Base-by-base conservation (phyloP, 306 rosid genomes). In the Begonia masoniana region DNA sequence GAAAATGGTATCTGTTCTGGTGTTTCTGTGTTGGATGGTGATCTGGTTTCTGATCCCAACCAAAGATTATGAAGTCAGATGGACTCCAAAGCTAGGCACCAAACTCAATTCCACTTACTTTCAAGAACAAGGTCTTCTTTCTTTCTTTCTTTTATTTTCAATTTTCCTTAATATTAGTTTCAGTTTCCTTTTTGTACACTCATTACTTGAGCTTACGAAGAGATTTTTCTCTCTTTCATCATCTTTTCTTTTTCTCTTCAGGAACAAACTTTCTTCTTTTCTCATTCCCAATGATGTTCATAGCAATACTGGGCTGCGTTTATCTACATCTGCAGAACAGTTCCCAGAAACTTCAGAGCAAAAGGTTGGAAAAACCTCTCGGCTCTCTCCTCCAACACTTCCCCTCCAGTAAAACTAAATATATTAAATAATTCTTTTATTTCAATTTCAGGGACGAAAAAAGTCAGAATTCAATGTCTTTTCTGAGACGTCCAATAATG, bases 1-100 rank as follows among this genome's bases (percentile, higher is more conserved):
- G 7, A 63, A 59, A 63, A 43, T 64, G 16, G 49, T 64, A 52
- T 63, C 66, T 8, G 43, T 74, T 53, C 42, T 71, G 52, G 71
- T 71, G 65, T 62, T 79, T 62, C 24, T 64, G 58, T 78, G 79
- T 46, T 82, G 81, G 83, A 55, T 82, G 35, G 7, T 62, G 21
- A 59, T 76, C 58, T 82, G 92, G 92, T 56, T 66, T 45, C 10
- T 78, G 71, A 15, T 78, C 52, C 92, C 86, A 10, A 78, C 86
- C 11, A 73, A 73, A 63, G 21, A 36, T 45, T 82, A 76, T 74
- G 61, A 19, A 6, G 7, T 31, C 12, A 54, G 10, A 8, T 82
- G 85, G 91, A 52, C 45, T 36, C 73, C 75, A 55, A 46, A 53
- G 41, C 67, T 82, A 11, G 2, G 50, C 24, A 62, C 3, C 57